phyloP scores from a whole-genome alignment of 2,329 filamentous ascomycete genomes.

The Neofusicoccum ribis region DNA sequence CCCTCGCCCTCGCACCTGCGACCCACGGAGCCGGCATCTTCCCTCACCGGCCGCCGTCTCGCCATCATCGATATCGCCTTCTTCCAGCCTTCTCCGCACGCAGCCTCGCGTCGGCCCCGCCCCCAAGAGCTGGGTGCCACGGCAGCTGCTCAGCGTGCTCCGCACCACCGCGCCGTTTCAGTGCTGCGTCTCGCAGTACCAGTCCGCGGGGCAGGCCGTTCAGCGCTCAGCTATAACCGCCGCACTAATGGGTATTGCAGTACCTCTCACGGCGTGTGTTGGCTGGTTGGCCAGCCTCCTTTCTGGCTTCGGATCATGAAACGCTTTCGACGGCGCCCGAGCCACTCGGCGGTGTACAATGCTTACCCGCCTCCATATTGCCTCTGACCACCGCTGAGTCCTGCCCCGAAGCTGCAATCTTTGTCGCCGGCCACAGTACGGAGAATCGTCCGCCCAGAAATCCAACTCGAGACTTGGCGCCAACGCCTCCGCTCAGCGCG shows the following conservation, averaged over 20 bases:
- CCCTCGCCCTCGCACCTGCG: no score
- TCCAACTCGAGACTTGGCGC: neutral
- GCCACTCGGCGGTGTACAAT: neutral
- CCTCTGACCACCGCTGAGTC: neutral
- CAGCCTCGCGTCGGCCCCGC: neutral
- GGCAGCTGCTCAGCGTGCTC: neutral
- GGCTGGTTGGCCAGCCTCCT: constrained; percentile 1
- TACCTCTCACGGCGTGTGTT: neutral
- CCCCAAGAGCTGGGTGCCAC: neutral
- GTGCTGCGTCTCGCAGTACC: neutral
- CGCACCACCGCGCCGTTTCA: neutral
- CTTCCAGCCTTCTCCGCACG: neutral
- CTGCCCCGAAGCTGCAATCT: neutral
- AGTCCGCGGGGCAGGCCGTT: neutral
- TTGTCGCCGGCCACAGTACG: neutral
- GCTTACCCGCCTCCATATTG: neutral
- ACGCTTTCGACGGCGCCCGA: neutral
- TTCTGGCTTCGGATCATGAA: constrained; percentile 6
- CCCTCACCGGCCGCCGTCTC: neutral
- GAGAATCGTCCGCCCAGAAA: neutral
- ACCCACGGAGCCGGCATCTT: neutral
- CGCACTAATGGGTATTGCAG: neutral
- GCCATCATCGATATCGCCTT: neutral
- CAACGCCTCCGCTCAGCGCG: neutral
- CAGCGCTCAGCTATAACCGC: constrained; percentile 2